These are phyloP conservation scores for Flaveria bidentis DNA, from an alignment of 129 eudicot genomes.

Conservation along the genomic window DNA sequence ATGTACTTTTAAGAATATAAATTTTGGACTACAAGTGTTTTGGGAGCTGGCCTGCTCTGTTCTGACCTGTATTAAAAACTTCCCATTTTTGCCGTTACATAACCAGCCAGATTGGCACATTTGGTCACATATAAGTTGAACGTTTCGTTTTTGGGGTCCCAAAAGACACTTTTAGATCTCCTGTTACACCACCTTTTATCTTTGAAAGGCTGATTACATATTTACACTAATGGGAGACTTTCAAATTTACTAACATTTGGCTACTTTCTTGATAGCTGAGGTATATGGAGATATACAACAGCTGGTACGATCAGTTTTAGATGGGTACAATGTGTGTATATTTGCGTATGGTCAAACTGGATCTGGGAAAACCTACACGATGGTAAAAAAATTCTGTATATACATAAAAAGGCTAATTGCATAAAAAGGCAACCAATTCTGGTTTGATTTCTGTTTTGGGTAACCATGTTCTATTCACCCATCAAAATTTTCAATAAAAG, in stretches of 20 bases:
- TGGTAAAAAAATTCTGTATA: slow-evolving; percentile 46
- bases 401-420: neutral
- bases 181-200: neutral
- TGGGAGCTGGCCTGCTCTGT: neutral
- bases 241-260: neutral
- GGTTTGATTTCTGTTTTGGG: neutral
- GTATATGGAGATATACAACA: slow-evolving; percentile 76
- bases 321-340: slow-evolving; percentile 90
- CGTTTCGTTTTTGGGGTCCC: neutral
- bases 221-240: slow-evolving; percentile 12
- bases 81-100: neutral
- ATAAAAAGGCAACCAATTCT: neutral
- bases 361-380: slow-evolving; percentile 89
- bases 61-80: neutral
- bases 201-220: neutral
- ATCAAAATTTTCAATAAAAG: neutral
- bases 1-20: neutral
- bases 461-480: neutral
- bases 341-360: slow-evolving; percentile 98
- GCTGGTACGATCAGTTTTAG: slow-evolving; percentile 65
- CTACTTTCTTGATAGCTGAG: slow-evolving; percentile 52
- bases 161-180: neutral
- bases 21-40: neutral
- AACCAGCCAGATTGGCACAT: neutral
- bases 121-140: neutral